Conservation (phyloP, 495 filamentous ascomycete species). For the Pyrenopolyporus hunteri region DNA sequence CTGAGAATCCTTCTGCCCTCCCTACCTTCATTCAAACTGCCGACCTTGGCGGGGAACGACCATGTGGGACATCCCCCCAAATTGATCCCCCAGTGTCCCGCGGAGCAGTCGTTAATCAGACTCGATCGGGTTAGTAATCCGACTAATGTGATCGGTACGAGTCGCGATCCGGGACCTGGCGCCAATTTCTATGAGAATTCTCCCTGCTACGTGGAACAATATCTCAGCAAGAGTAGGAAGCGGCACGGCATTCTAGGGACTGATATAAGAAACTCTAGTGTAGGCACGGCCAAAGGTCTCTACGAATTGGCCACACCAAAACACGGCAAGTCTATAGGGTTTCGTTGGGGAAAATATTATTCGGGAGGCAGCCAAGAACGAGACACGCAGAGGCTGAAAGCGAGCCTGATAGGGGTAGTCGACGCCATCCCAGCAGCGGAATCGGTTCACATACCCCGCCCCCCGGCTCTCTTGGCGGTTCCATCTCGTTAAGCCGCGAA, state of each 20-base stretch:
- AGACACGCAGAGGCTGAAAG: constrained; percentile 11
- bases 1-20: constrained; percentile 2
- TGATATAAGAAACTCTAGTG: no score
- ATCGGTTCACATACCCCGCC: constrained; percentile 18
- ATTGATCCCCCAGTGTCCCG: constrained; percentile 17
- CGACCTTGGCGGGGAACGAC: constrained; percentile 34
- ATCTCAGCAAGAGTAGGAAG: background rate
- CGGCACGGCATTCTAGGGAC: no score
- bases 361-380: background rate
- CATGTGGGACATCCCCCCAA: constrained; percentile 30
- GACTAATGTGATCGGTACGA: constrained; percentile 6
- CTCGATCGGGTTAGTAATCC: constrained; percentile 28
- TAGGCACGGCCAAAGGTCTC: no score
- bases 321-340: no score
- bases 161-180: background rate
- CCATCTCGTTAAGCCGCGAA: constrained; percentile 11
- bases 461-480: constrained; percentile 6
- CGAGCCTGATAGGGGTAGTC: background rate
- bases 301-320: no score
- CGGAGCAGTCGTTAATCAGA: constrained; percentile 29
- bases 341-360: no score
- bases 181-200: background rate
- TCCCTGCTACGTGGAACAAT: no score
- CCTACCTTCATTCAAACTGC: constrained; percentile 27
- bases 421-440: background rate